Evolutionary conservation across 495 filamentous ascomycete genomes (phyloP), one percentile per base, ranked within the genome.

Genomic region (Daldinia loculata): DNA sequence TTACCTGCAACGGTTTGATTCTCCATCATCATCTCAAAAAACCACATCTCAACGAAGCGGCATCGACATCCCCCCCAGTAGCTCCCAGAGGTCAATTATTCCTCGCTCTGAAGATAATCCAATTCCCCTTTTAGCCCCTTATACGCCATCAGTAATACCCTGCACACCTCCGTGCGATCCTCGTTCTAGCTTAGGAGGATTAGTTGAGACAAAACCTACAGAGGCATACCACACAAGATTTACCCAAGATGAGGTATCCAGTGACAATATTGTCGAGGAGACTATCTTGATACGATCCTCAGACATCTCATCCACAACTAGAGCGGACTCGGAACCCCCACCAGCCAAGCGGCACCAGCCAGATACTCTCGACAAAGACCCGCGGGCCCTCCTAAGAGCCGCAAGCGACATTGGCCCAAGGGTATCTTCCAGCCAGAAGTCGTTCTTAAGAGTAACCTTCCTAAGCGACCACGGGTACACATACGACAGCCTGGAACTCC

Each of bases 281-380:
- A 73, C 72, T 30, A 65, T 73, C 4, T 27, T 72, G 19, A 66
- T 77, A 50, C 26, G 60, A 38, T 75, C 79, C 7, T 71, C 77
- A 12, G 60, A 72, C 29, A 73, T 65, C 12, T 56, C 66, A 30
- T 19, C 51, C 9, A n/a, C 58, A 24, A 32, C 56, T 9, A 70
- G 81, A 34, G 78, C 79, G 0, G 78, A 80, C 41, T 82, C 81
- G 0, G 80, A 80, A 36, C 81, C 82, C 14, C 74, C 75, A 0
- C 71, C 72, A 3, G n/a, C 62, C 19, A 80, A 82, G 57, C 71
- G 73, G 14, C 66, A 58, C 0, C 56, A 72, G 29, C 64, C 56
- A 29, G 69, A 62, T 7, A 60, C 32, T 38, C 76, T 51, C 11
- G 38, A 51, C 52, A 76, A 11, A 48, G 43, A 48, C 8, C 9